phyloP scores from a whole-genome alignment of 306 rosid species.

The Calophaca sinica region DNA sequence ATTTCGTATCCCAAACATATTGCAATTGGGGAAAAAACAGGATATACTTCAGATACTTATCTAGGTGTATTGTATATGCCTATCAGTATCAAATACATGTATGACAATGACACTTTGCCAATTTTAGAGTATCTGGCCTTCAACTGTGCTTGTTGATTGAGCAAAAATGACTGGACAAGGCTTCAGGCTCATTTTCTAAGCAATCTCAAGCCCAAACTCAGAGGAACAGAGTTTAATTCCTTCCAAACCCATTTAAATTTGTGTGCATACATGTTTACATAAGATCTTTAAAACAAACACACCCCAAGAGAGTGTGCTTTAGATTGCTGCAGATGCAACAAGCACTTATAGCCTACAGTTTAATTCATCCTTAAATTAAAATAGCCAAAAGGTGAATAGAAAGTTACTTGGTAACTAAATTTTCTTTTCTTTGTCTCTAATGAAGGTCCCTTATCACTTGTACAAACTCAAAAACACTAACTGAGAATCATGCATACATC shows the following conservation, averaged over 20 bases:
- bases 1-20: too few relatives aligned
- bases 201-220: too few relatives aligned
- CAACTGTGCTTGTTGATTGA: too few relatives aligned
- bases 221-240: too few relatives aligned
- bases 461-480: slow-evolving; percentile 35
- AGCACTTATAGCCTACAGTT: slow-evolving; percentile 5
- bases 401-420: slow-evolving; percentile 15
- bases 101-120: too few relatives aligned
- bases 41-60: too few relatives aligned
- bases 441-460: background rate
- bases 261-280: background rate
- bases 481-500: slow-evolving; percentile 35
- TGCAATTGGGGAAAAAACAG: too few relatives aligned
- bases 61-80: too few relatives aligned
- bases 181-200: too few relatives aligned
- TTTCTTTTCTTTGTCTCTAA: slow-evolving; percentile 28
- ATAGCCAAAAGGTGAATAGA: slow-evolving; percentile 26
- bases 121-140: too few relatives aligned
- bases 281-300: slow-evolving; percentile 25
- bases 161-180: background rate
- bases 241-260: too few relatives aligned
- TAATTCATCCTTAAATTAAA: slow-evolving; percentile 29
- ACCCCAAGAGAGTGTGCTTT: background rate
- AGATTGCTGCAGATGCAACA: slow-evolving; percentile 32
- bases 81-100: too few relatives aligned